phyloP scores from a whole-genome alignment of 2,329 filamentous ascomycete species.

The Coniella lustricola region DNA sequence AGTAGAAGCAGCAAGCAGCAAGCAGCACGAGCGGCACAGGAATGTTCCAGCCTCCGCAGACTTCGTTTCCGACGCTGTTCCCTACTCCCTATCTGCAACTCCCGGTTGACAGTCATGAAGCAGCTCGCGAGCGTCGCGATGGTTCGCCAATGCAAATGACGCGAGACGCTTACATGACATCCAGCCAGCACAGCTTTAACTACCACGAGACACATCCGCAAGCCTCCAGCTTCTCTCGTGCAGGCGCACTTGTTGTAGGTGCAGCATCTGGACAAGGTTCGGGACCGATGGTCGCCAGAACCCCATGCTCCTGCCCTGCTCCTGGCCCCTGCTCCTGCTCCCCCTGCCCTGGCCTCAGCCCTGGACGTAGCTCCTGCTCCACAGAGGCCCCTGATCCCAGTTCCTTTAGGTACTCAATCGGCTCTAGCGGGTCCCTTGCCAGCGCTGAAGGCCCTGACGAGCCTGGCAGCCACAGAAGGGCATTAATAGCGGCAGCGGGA shows the following conservation, averaged over 20 bases:
- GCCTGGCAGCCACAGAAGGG: not conserved
- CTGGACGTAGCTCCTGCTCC: not conserved
- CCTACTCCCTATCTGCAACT: constrained; percentile 16
- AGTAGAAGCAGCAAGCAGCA: too few relatives aligned
- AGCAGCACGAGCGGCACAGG: constrained; percentile 19
- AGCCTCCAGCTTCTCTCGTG: not conserved
- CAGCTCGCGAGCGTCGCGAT: constrained; percentile 26
- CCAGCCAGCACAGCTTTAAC: constrained; percentile 6
- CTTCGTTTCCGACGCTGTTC: constrained; percentile 33
- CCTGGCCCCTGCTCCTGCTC: not conserved
- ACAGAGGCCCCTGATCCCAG: not conserved
- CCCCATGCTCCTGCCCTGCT: too few relatives aligned
- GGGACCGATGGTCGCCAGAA: too few relatives aligned
- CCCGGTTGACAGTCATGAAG: constrained; percentile 20
- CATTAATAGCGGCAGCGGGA: not conserved
- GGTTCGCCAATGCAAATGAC: constrained; percentile 28
- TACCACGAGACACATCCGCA: constrained; percentile 18
- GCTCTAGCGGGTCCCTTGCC: not conserved
- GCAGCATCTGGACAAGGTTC: not conserved
- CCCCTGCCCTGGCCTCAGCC: not conserved
- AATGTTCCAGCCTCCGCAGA: constrained; percentile 51
- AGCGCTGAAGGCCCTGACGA: not conserved
- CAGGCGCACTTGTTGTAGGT: not conserved
- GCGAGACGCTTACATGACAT: constrained; percentile 20
- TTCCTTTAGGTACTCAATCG: not conserved